A percentile compares a stretch with the other conserved stretches of the same genome.
Conservation (phyloP, 179 eudicot species). For the Spergularia azorica region DNA sequence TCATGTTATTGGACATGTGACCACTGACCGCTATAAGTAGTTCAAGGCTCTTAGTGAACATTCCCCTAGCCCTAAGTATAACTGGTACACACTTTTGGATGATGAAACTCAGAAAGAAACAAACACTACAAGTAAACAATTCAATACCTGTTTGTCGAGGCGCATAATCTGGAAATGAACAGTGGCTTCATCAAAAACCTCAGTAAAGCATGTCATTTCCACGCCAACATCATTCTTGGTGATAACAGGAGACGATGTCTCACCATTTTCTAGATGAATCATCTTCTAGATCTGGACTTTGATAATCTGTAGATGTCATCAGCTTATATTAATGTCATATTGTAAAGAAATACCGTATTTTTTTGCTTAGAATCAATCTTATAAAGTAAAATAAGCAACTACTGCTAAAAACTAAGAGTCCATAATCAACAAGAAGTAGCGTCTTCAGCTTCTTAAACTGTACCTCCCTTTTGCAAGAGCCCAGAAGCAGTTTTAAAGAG, state of each 20-base stretch:
- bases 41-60: neutral
- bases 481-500: no score
- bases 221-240: conserved; percentile 28
- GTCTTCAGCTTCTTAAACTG: neutral
- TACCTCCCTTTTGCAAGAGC: no score
- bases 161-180: conserved; percentile 77
- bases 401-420: neutral
- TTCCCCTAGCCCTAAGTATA: neutral
- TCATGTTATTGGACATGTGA: neutral
- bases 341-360: neutral
- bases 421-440: neutral
- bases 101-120: neutral
- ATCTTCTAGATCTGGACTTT: conserved; percentile 18
- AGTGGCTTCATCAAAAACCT: conserved; percentile 45
- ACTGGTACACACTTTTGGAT: neutral
- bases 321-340: neutral
- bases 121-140: neutral
- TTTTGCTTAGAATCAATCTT: no score
- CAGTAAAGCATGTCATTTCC: conserved; percentile 59
- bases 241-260: conserved; percentile 15
- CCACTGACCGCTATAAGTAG: neutral
- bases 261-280: conserved; percentile 28
- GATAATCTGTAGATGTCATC: conserved; percentile 21
- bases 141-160: conserved; percentile 62
- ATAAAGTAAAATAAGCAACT: neutral